Evolutionary conservation across 441 rosid species (phyloP), one percentile per base, ranked within the genome.

Genomic region (Populus hybrid): DNA sequence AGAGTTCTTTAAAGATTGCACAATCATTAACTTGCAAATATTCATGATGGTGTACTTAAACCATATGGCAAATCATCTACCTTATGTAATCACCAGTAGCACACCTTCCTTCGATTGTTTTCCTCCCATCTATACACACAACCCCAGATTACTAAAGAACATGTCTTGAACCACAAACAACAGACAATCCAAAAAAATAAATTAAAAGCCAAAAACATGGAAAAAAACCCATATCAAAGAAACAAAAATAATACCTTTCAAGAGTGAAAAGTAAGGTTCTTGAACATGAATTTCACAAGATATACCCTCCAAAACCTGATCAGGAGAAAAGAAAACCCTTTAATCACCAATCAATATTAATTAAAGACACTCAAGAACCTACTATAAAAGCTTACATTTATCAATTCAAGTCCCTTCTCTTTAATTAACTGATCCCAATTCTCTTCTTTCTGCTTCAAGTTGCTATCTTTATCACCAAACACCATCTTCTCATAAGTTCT

Each of bases 51-150:
- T 53, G 61, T 53, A 20, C 23, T 57, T 7, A 2, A 57, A 2
- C 21, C 23, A 20, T 57, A 20, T 20, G 61, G 61, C n/a, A 53
- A 18, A 53, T 53, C n/a, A 53, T 68, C 40, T 84, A 95, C 98
- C 92, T 71, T 42, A 80, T 82, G 79, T 82, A 84, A 68, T 84
- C 81, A 0, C 83, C 85, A 73, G 71, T 79, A 46, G 90, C 93
- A 79, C 94, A 90, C 79, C 93, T 90, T 76, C 95, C 92, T 84
- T 89, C 96, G 71, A 91, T 78, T 50, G 89, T 91, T 83, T 89
- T 91, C 61, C 78, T 66, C 11, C 92, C 94, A 86, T 90, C 99
- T 93, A 18, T 30, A 74, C 72, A 79, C 65, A 70, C 59, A 83
- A 74, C n/a, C 6, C 57, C 36, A 53, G 71, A 34, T 69, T 20